Conservation (phyloP, 2,329 filamentous ascomycete genomes). For the Cryphonectria parasitica region DNA sequence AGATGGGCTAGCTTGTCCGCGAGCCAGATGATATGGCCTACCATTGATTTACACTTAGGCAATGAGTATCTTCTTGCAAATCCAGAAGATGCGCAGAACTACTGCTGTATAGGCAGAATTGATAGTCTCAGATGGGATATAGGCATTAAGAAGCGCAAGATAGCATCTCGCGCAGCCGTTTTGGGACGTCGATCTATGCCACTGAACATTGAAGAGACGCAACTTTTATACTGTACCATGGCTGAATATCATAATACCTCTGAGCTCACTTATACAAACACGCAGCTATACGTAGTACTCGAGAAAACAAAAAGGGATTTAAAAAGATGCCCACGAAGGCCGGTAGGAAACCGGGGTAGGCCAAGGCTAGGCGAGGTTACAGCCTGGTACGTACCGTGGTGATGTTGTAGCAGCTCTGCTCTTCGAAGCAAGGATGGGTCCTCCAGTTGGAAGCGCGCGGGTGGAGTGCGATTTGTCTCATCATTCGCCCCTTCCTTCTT, state of each 20-base stretch:
- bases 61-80: not conserved
- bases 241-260: not conserved
- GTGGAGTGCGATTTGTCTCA: not conserved
- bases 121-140: not conserved
- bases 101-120: not conserved
- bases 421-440: not conserved
- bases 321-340: not conserved
- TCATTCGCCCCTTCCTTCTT: not conserved
- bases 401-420: no score
- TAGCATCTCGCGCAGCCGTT: not conserved
- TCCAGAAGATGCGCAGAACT: not conserved
- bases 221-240: no score
- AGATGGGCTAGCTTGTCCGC: no score
- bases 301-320: not conserved
- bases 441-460: conserved; percentile 1
- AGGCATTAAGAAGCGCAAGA: not conserved
- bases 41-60: not conserved
- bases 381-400: not conserved
- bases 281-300: not conserved
- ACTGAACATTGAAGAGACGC: not conserved
- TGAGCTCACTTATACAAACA: not conserved
- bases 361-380: not conserved
- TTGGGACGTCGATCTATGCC: not conserved
- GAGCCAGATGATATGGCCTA: not conserved
- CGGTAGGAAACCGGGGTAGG: not conserved